phyloP scores from a whole-genome alignment of 2,329 filamentous ascomycete genomes.

The Fusarium sp. region DNA sequence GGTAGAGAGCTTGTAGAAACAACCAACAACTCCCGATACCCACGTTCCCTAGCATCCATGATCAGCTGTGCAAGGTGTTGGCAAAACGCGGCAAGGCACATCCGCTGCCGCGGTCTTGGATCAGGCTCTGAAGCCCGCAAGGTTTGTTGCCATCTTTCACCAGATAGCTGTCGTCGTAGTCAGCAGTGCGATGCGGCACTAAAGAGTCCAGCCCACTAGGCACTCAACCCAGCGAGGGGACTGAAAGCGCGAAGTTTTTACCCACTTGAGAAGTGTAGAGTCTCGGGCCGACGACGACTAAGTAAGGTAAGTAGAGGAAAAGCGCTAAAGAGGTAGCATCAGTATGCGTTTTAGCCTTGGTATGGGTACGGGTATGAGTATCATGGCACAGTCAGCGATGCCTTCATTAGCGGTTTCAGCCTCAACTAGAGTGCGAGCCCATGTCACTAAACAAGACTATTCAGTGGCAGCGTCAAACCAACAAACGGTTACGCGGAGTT shows the following conservation, averaged over 20 bases:
- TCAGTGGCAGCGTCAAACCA: neutral
- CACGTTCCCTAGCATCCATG: slow-evolving; percentile 27
- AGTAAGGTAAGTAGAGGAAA: slow-evolving; percentile 1
- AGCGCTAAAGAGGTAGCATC: slow-evolving; percentile 11
- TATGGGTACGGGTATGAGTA: neutral
- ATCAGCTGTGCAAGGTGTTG: slow-evolving; percentile 39
- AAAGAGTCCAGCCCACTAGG: slow-evolving; percentile 23
- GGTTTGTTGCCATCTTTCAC: neutral
- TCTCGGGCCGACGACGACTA: slow-evolving; percentile 5
- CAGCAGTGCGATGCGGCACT: slow-evolving; percentile 22
- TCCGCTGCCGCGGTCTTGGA: slow-evolving; percentile 22
- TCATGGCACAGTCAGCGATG: neutral
- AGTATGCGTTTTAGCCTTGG: neutral
- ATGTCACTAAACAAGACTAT: slow-evolving; percentile 15
- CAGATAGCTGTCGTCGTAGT: slow-evolving; percentile 13
- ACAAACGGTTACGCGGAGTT: neutral
- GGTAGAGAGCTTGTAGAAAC: slow-evolving; percentile 17
- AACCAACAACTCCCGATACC: slow-evolving; percentile 19
- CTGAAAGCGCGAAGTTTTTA: slow-evolving; percentile 6
- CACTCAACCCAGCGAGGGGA: slow-evolving; percentile 14
- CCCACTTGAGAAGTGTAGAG: slow-evolving; percentile 8
- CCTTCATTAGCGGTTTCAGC: slow-evolving; percentile 33
- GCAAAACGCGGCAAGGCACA: slow-evolving; percentile 29
- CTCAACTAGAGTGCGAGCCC: slow-evolving; percentile 30
- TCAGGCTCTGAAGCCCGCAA: slow-evolving; percentile 8